Evolutionary conservation across 805 yeast genomes (phyloP), one percentile per base, ranked within the genome.

Genomic region (Grigorovia transvaalensis): DNA sequence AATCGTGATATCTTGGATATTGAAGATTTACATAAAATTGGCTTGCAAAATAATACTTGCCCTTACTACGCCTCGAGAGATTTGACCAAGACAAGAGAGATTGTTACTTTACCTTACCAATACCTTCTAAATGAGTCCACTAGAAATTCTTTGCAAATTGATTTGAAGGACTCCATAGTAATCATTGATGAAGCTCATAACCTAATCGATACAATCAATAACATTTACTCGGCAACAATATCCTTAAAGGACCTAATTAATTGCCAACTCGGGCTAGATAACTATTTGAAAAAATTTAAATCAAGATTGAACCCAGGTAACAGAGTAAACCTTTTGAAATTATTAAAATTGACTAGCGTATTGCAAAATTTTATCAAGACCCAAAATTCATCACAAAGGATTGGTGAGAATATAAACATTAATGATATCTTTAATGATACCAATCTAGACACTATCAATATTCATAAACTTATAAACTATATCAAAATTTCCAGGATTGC

Each of bases 141-240:
- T 0, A 72, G 96, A 57, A 74, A 74, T 5, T 71, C 80, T 0
- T 62, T 89, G 45, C 78, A 79, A 1, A 62, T 90, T 6, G 74
- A 81, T 44, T 60, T 90, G 9, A 74, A 76, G 50, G 77, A 80
- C 51, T 74, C 90, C 0, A 76, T 90, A 2, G 80, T 91, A 0
- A 77, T 91, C 5, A 82, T 90, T 29, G 98, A 90, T 65, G 98
- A 90, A 63, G 97, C 97, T 0, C 98, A 90, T 63, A 90, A 90
- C 63, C 69, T 90, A 45, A 63, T 88, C 30, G 96, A 89, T 57
- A 81, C 90, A 0, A 79, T 90, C 2, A 77, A 83, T 1, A 69
- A 84, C 1, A 70, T 91, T 55, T 77, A 84, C 59, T 87, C 96
- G 0, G 74, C 81, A 1, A 66, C 76, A 3, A 70, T 90, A 0